Evolutionary conservation across 139 green algal species (phyloP), one percentile per base, ranked within the genome.

Genomic region (Picochlorum sp.): DNA sequence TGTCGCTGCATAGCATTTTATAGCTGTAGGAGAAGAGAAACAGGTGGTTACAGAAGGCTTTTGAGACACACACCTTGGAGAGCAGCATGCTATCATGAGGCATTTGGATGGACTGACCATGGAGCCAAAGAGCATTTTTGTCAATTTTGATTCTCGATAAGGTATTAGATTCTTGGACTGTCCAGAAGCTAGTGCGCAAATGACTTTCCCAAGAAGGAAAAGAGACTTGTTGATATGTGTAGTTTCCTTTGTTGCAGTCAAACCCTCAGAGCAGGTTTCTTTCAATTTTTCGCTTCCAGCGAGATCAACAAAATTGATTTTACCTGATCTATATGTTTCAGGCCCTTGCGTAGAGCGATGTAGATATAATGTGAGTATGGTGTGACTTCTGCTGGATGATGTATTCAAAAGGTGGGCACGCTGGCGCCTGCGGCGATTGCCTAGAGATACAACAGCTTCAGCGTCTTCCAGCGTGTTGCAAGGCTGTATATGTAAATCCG

Each of bases 71-170:
- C 21, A 63, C 45, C 59, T 57, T 9, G 87, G 89, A 2, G 83
- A 92, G 78, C 81, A 91, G 82, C 88, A 95, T 18, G 90, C 89
- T 37, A 97, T 88, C 83, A 97, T 91, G 28, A 96, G 81, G 20
- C 86, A 84, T 26, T 94, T 71, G 20, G 45, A 49, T 64, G 72
- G 21, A 14, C 72, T 71, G 2, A 71, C 72, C 61, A 89, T 76
- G 3, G 69, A 81, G 49, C 82, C 71, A 77, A 83, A 75, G 20
- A 87, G 75, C 59, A 89, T 66, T 38, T 83, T 82, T 44, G 82
- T 89, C 15, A 89, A 77, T 58, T 79, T 77, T 20, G 69, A 78
- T 56, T 77, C 68, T 11, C 68, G 50, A 44, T 79, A 77, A 5
- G 68, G 72, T 34, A 79, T 52, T 4, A 47, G 37, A 7, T 49